Percentiles rank a stretch among this genome's conserved stretches.
phyloP scores from a whole-genome alignment of 257 asterid genomes.

The Jaltomata sinuosa region DNA sequence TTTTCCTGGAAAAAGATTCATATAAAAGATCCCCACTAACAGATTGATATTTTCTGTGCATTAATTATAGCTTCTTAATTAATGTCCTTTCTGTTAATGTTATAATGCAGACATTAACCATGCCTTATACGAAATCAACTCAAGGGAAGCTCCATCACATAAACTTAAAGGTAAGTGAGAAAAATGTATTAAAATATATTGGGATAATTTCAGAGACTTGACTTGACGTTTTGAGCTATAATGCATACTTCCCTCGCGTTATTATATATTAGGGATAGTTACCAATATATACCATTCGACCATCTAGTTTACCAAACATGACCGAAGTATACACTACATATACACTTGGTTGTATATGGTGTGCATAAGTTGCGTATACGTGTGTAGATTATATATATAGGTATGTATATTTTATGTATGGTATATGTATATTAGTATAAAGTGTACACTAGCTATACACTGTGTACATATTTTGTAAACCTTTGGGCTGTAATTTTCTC shows the following conservation, averaged over 20 bases:
- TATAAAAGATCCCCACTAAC: neutral
- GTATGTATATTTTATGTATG: too few relatives aligned
- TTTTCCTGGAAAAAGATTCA: neutral
- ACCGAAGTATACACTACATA: too few relatives aligned
- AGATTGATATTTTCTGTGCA: neutral
- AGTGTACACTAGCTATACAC: too few relatives aligned
- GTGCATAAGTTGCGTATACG: too few relatives aligned
- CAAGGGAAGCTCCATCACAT: slow-evolving; percentile 1
- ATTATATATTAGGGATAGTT: neutral
- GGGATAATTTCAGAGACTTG: neutral
- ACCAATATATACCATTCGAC: too few relatives aligned
- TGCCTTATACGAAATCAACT: slow-evolving; percentile 10
- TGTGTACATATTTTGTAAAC: too few relatives aligned
- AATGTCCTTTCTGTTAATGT: neutral
- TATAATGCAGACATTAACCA: slow-evolving; percentile 16
- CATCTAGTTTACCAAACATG: too few relatives aligned
- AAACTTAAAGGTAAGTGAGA: neutral
- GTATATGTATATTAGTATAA: too few relatives aligned
- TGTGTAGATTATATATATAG: too few relatives aligned
- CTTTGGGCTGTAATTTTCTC: too few relatives aligned
- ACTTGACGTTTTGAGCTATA: neutral
- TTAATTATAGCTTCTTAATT: neutral
- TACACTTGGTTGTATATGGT: too few relatives aligned
- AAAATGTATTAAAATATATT: neutral
- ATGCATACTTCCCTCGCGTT: neutral